Evolutionary conservation across 495 filamentous ascomycete genomes (phyloP).

Genomic region (Cercophora sp.): DNA sequence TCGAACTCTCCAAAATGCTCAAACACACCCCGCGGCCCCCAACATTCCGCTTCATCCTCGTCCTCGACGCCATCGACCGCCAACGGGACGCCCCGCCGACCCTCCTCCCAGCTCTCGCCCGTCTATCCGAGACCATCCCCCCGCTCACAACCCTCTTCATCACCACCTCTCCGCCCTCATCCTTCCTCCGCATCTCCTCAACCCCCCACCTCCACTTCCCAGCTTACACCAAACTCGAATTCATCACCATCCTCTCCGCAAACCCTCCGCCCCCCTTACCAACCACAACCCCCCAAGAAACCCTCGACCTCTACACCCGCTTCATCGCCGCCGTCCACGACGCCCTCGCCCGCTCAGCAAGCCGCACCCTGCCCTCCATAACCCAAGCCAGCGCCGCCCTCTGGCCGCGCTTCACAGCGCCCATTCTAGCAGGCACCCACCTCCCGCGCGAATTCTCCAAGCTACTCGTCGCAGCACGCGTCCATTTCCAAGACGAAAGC

Average conservation of each 20-base stretch:
- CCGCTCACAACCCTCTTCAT: slow-evolving; percentile 75
- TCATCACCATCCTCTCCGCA: slow-evolving; percentile 64
- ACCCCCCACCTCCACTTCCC: slow-evolving; percentile 81
- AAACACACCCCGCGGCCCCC: slow-evolving; percentile 39
- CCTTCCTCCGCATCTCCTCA: slow-evolving; percentile 66
- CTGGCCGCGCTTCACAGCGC: slow-evolving; percentile 67
- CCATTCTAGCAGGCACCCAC: slow-evolving; percentile 60
- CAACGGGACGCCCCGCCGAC: slow-evolving; percentile 79
- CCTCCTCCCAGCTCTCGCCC: slow-evolving; percentile 62
- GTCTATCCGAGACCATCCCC: slow-evolving; percentile 54
- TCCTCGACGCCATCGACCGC: slow-evolving; percentile 87
- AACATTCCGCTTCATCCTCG: slow-evolving; percentile 61
- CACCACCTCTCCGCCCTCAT: slow-evolving; percentile 65
- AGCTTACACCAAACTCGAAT: slow-evolving; percentile 75
- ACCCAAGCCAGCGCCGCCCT: slow-evolving; percentile 53
- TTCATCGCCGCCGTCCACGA: slow-evolving; percentile 74
- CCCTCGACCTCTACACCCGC: slow-evolving; percentile 69
- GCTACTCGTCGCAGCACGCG: slow-evolving; percentile 67
- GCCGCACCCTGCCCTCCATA: slow-evolving; percentile 61
- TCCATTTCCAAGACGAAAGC: slow-evolving; percentile 72
- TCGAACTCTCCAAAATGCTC: slow-evolving; percentile 60
- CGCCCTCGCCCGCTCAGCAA: slow-evolving; percentile 61
- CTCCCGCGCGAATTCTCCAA: slow-evolving; percentile 75
- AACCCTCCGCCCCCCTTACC: slow-evolving; percentile 32
- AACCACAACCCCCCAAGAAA: slow-evolving; percentile 38